Percentiles rank a stretch among this genome's conserved stretches.
These are phyloP conservation scores for Epichloe gansuensis DNA, from an alignment of 2,329 filamentous ascomycete species.

Conservation along the genomic window DNA sequence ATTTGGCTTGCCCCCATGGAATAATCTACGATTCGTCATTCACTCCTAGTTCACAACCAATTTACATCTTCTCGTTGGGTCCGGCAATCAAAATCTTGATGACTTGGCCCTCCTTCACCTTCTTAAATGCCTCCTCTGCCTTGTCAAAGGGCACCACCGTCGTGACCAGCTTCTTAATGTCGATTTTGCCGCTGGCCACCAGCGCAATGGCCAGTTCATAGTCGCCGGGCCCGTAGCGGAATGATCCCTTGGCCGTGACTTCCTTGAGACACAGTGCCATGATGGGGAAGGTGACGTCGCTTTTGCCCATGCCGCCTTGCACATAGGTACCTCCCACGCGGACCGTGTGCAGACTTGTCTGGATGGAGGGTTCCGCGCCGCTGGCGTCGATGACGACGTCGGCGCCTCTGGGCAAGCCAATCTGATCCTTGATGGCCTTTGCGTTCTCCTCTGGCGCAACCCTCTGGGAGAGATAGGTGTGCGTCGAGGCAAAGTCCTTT, in stretches of 20 bases:
- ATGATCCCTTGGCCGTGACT: slow-evolving; percentile 73
- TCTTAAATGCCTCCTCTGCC: slow-evolving; percentile 75
- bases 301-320: slow-evolving; percentile 80
- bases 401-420: slow-evolving; percentile 52
- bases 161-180: slow-evolving; percentile 73
- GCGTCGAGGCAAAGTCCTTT: slow-evolving; percentile 55
- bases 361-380: slow-evolving; percentile 66
- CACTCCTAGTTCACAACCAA: background rate
- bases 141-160: slow-evolving; percentile 64
- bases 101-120: slow-evolving; percentile 71
- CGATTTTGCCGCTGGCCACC: slow-evolving; percentile 57
- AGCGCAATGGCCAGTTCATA: slow-evolving; percentile 75
- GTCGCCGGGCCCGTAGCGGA: slow-evolving; percentile 80
- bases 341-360: slow-evolving; percentile 58
- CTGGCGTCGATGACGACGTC: slow-evolving; percentile 73
- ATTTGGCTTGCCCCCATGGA: background rate
- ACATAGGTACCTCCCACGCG: slow-evolving; percentile 64
- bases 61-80: slow-evolving; percentile 40
- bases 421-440: slow-evolving; percentile 47
- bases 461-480: slow-evolving; percentile 52
- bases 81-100: slow-evolving; percentile 58
- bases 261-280: slow-evolving; percentile 84
- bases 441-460: slow-evolving; percentile 62
- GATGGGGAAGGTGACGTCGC: slow-evolving; percentile 83
- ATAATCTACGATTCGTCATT: too few relatives aligned